Evolutionary conservation across 495 filamentous ascomycete genomes (phyloP), one percentile per base, ranked within the genome.

Genomic region (Xylaria nigripes): DNA sequence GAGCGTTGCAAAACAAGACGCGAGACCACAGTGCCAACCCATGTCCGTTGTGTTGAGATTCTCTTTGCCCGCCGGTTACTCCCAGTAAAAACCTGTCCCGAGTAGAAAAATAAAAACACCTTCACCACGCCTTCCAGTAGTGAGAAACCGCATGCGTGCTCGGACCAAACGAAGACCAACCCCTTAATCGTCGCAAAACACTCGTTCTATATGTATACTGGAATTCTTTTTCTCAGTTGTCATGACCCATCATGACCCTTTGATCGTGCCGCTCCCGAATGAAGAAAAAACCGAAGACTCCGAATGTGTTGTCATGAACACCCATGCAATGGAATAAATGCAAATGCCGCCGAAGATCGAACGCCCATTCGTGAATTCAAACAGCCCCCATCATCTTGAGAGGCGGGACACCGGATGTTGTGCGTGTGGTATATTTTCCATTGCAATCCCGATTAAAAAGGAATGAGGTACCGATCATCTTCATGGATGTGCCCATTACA

Each of bases 261-360:
- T 62, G 43, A 62, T 67, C 64, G 61, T 67, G 47, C 64, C 64
- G 64, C 64, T 67, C 64, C 64, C 61, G 61, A 58, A 62, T 64
- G 61, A 49, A 50, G 32, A 55, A 48, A 54, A 64, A 65, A 62
- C 61, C 57, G 59, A 62, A 52, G 58, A 67, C 64, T 67, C 64
- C 64, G 61, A 49, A 62, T 67, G 59, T 67, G 64, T 67, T 60
- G 59, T 64, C 59, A 57, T 62, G 65, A 67, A 67, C 65, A 67
- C 65, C 62, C 53, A 67, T 67, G 65, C 65, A 67, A 65, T 67
- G 48, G 58, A 65, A 54, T 50, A 65, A 67, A 67, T 67, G 65
- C 62, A 65, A 60, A 60, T 65, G 56, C 62, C 60, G 62, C 60
- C 58, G 56, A 60, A 34, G 59, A 55, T 58, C 52, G 56, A 65